Evolutionary conservation across 2,329 filamentous ascomycete genomes (phyloP).

Genomic region (Fusarium subglutinans): DNA sequence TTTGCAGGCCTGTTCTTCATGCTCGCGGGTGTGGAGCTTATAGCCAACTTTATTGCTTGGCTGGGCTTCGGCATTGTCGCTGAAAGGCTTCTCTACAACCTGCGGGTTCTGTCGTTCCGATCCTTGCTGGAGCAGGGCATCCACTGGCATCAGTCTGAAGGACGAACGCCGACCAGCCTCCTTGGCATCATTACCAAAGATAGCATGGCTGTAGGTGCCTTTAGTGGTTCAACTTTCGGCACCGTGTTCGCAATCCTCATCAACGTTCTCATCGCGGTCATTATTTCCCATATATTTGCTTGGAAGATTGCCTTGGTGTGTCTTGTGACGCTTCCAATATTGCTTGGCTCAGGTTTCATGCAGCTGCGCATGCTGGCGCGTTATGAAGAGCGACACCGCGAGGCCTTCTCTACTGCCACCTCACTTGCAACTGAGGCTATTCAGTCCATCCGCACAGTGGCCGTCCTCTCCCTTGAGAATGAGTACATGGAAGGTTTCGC

Average conservation of each 20-base stretch:
- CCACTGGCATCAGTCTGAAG: not conserved
- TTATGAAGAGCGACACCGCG: not conserved
- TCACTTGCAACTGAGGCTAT: not conserved
- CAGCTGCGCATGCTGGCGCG: not conserved
- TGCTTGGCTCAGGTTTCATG: not conserved
- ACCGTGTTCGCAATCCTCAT: not conserved
- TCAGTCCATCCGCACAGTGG: not conserved
- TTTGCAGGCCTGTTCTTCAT: constrained; percentile 66
- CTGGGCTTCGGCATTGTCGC: constrained; percentile 59
- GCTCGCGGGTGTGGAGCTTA: constrained; percentile 56
- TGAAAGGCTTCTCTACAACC: constrained; percentile 56
- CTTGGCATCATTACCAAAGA: not conserved
- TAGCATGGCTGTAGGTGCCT: not conserved
- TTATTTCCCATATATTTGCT: not conserved
- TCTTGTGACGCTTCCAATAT: not conserved
- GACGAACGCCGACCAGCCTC: not conserved
- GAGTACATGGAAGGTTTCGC: not conserved
- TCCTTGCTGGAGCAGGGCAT: not conserved
- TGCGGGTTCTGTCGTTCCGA: not conserved
- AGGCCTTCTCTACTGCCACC: not conserved
- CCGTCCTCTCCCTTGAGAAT: not conserved
- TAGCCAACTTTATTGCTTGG: constrained; percentile 66
- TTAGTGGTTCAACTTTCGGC: not conserved
- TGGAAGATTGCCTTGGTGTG: not conserved
- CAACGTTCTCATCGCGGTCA: not conserved